Conservation (phyloP, 1,284 basidiomycete genomes). For the Dichomitus squalens region DNA sequence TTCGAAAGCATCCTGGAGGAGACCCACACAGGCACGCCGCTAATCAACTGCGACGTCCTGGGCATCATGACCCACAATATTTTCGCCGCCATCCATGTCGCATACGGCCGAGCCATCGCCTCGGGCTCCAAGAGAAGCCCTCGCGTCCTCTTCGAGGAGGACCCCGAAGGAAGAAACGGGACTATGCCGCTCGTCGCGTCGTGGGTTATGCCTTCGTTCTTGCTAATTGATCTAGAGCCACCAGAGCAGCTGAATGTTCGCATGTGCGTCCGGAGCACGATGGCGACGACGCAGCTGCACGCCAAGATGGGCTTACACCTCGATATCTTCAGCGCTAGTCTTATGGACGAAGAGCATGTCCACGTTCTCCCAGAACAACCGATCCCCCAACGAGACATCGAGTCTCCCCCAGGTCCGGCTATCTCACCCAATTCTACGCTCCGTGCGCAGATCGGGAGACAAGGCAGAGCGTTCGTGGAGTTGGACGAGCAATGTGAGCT, state of each 20-base stretch:
- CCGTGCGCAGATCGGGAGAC: no score
- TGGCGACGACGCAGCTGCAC: slow-evolving; percentile 17
- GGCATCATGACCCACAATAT: no score
- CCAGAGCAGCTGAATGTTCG: background rate
- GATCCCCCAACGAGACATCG: background rate
- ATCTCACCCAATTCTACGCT: no score
- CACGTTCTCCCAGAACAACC: background rate
- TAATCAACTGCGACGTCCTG: no score
- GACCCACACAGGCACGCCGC: no score
- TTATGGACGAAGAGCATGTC: background rate
- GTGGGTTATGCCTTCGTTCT: slow-evolving; percentile 34
- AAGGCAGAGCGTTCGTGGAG: no score
- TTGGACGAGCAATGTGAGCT: no score
- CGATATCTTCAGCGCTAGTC: background rate
- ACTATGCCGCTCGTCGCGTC: slow-evolving; percentile 36
- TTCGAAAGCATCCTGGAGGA: no score
- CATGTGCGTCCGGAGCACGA: slow-evolving; percentile 7
- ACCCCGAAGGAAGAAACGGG: slow-evolving; percentile 32
- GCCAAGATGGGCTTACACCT: slow-evolving; percentile 24
- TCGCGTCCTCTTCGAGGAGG: slow-evolving; percentile 34
- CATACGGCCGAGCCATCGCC: slow-evolving; percentile 28
- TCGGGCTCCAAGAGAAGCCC: slow-evolving; percentile 11
- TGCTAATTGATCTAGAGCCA: slow-evolving; percentile 25
- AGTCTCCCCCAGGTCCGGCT: background rate
- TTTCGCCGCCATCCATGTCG: no score